Conservation (phyloP, 257 asterid species). For the Ilex aquifolium region DNA sequence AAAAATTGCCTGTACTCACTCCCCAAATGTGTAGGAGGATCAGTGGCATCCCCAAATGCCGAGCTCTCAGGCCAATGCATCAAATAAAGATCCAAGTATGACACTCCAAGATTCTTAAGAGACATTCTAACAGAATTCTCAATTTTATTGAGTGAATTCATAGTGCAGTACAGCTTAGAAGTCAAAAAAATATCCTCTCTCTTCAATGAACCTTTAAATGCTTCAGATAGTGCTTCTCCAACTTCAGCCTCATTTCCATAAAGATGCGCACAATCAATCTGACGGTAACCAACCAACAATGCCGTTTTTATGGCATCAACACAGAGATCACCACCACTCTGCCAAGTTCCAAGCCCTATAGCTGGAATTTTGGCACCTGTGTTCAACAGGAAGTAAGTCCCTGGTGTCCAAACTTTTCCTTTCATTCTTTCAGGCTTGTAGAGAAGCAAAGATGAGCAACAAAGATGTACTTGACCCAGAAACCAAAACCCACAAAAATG, state of each 20-base stretch:
- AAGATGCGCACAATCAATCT: background rate
- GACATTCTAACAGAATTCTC: constrained; percentile 1
- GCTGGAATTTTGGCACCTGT: constrained; percentile 4
- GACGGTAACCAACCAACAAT: background rate
- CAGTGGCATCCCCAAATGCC: constrained; percentile 1
- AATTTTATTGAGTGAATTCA: background rate
- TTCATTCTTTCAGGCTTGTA: background rate
- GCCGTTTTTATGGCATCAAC: background rate
- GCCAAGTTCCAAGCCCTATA: constrained; percentile 1
- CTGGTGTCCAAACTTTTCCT: constrained; percentile 2
- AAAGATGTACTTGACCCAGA: background rate
- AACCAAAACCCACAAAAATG: no score
- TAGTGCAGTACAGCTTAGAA: background rate
- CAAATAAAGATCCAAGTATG: background rate
- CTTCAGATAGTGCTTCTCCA: constrained; percentile 1
- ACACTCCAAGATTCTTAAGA: constrained; percentile 1
- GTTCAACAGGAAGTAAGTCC: constrained; percentile 1
- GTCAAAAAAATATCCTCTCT: background rate
- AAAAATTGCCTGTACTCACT: background rate
- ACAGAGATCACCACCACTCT: constrained; percentile 1
- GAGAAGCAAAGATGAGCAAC: background rate
- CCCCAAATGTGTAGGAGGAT: background rate
- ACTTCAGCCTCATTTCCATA: constrained; percentile 1
- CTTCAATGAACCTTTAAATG: constrained; percentile 1
- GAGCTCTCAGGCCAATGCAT: constrained; percentile 3